Conservation (phyloP, 75 land plant species). For the Ceratopteris richardii region DNA sequence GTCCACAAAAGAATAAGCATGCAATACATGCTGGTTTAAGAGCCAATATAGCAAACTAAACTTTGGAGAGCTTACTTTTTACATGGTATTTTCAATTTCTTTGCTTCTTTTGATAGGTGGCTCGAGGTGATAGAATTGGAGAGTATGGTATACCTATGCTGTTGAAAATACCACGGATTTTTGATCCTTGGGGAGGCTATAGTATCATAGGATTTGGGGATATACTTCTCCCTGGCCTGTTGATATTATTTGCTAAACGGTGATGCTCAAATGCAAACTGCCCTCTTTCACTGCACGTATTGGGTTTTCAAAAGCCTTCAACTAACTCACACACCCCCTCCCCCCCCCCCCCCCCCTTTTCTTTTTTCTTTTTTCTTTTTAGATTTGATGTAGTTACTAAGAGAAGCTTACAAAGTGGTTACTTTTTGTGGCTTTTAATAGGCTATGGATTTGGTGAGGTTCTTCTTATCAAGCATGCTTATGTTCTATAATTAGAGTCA, state of each 20-base stretch:
- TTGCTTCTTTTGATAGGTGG: slow-evolving; percentile 83
- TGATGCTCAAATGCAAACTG: background rate
- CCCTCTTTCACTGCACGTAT: too few relatives aligned
- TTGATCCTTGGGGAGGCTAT: slow-evolving; percentile 99
- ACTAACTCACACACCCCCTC: too few relatives aligned
- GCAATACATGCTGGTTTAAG: too few relatives aligned
- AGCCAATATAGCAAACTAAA: too few relatives aligned
- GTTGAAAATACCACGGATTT: slow-evolving; percentile 84
- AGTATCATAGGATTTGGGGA: slow-evolving; percentile 98
- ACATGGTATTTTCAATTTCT: too few relatives aligned
- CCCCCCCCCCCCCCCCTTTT: too few relatives aligned
- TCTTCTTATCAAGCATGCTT: too few relatives aligned
- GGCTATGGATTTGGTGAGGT: slow-evolving; percentile 90
- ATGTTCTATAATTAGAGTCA: too few relatives aligned
- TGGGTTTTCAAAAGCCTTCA: too few relatives aligned
- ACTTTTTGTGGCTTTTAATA: slow-evolving; percentile 77
- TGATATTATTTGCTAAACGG: slow-evolving; percentile 52
- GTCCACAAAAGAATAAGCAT: too few relatives aligned
- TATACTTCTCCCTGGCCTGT: slow-evolving; percentile 83
- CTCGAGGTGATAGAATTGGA: slow-evolving; percentile 90
- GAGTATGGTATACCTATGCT: slow-evolving; percentile 97
- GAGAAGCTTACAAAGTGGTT: slow-evolving; percentile 63
- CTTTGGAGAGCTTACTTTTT: too few relatives aligned
- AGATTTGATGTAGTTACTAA: slow-evolving; percentile 89
- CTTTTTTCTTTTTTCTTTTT: slow-evolving; percentile 6